phyloP scores from a whole-genome alignment of 2,329 filamentous ascomycete genomes.

The Akanthomyces uredinophilus region DNA sequence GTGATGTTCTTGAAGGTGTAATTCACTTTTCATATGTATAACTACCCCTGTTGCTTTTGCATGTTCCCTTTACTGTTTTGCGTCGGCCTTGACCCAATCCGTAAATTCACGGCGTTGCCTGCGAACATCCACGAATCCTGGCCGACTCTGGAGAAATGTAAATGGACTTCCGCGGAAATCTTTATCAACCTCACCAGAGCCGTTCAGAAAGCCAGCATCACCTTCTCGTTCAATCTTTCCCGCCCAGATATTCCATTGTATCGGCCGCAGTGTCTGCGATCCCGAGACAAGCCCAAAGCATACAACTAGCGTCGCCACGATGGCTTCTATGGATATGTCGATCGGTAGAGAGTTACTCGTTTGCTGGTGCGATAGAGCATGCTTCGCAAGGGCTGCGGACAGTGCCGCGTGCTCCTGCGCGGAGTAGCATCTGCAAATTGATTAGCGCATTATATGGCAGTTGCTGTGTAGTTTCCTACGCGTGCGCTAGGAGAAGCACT shows the following conservation, averaged over 20 bases:
- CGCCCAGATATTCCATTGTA: conserved; percentile 77
- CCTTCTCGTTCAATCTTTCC: conserved; percentile 79
- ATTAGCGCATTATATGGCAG: neutral
- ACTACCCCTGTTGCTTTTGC: neutral
- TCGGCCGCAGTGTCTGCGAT: conserved; percentile 74
- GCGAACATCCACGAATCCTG: conserved; percentile 83
- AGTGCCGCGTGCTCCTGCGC: conserved; percentile 85
- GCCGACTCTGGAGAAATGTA: conserved; percentile 68
- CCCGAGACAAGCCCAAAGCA: conserved; percentile 75
- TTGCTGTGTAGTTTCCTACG: conserved; percentile 52
- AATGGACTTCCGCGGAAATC: conserved; percentile 76
- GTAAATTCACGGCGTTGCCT: conserved; percentile 74
- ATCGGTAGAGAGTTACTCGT: conserved; percentile 57
- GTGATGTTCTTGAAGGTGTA: neutral
- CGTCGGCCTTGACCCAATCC: conserved; percentile 56
- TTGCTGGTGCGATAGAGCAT: conserved; percentile 37
- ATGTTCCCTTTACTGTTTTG: conserved; percentile 19
- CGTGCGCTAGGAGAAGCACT: conserved; percentile 74
- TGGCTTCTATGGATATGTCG: conserved; percentile 83
- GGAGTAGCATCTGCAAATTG: conserved; percentile 73
- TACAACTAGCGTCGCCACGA: conserved; percentile 75
- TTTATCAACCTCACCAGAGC: conserved; percentile 61
- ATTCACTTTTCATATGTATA: neutral
- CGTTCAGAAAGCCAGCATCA: conserved; percentile 50
- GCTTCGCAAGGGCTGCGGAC: conserved; percentile 49